A percentile compares a stretch with the other conserved stretches of the same genome.
phyloP scores from a whole-genome alignment of 805 yeast species.

The Ogataea nonfermentans region DNA sequence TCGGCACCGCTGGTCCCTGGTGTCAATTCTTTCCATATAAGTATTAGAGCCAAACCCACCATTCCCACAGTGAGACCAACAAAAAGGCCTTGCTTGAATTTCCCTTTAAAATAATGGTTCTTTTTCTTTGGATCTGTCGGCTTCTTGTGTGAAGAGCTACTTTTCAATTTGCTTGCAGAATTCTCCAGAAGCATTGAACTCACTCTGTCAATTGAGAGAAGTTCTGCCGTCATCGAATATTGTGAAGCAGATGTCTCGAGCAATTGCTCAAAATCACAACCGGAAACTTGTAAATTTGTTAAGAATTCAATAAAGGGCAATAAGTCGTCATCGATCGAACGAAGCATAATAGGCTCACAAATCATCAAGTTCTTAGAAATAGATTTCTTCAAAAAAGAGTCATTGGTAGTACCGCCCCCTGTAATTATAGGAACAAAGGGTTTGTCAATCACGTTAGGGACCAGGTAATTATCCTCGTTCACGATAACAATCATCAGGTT shows the following conservation, averaged over 20 bases:
- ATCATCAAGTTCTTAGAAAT: conserved; percentile 25
- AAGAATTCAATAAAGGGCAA: conserved; percentile 34
- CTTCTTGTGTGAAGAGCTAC: conserved; percentile 3
- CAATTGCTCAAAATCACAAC: conserved; percentile 14
- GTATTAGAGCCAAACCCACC: conserved; percentile 29
- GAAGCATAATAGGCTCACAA: conserved; percentile 34
- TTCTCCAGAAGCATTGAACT: conserved; percentile 26
- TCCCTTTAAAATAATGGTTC: conserved; percentile 6
- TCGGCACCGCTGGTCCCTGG: background rate
- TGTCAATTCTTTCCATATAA: conserved; percentile 26
- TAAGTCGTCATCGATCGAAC: conserved; percentile 31
- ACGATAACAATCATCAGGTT: conserved; percentile 30
- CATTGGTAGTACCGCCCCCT: conserved; percentile 3
- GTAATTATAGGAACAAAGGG: conserved; percentile 33
- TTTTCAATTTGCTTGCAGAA: conserved; percentile 13
- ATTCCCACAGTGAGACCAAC: conserved; percentile 32
- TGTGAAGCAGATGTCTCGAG: conserved; percentile 12
- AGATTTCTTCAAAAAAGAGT: conserved; percentile 12
- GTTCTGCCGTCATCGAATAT: conserved; percentile 5
- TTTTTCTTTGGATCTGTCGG: conserved; percentile 5
- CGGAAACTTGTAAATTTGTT: conserved; percentile 23
- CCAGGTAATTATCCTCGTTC: conserved; percentile 28
- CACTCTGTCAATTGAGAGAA: conserved; percentile 18
- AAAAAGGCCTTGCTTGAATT: conserved; percentile 18
- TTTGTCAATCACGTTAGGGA: conserved; percentile 28